phyloP scores from a whole-genome alignment of 208 protist genomes.

The Naegleria fowleri region DNA sequence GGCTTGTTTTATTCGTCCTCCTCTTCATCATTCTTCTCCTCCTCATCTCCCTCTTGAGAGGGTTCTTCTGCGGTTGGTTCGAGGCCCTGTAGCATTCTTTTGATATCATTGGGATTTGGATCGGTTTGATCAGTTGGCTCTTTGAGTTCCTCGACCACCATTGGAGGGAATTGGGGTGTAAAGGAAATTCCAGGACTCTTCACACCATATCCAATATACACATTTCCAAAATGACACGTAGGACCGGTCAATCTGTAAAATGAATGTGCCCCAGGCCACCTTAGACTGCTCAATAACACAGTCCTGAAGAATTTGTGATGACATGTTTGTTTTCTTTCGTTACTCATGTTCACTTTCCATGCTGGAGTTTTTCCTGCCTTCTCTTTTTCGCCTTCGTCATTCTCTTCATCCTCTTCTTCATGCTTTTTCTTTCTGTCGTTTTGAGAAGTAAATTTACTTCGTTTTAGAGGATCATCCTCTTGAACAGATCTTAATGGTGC shows the following conservation, averaged over 20 bases:
- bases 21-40: slow-evolving; percentile 21
- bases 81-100: slow-evolving; percentile 31
- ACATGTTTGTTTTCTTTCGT: background rate
- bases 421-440: background rate
- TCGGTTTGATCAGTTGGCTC: slow-evolving; percentile 37
- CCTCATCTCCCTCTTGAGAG: background rate
- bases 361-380: background rate
- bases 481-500: background rate
- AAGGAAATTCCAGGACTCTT: slow-evolving; percentile 35
- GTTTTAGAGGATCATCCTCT: background rate
- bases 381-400: background rate
- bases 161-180: slow-evolving; percentile 37
- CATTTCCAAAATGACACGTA: background rate
- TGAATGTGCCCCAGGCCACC: slow-evolving; percentile 7
- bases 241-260: background rate
- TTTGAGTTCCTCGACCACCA: slow-evolving; percentile 31
- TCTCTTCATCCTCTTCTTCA: background rate
- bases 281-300: background rate
- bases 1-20: slow-evolving; percentile 12
- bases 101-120: slow-evolving; percentile 30
- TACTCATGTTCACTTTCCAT: background rate
- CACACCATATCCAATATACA: slow-evolving; percentile 47
- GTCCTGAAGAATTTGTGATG: background rate
- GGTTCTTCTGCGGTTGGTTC: background rate
- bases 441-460: background rate